phyloP scores from a whole-genome alignment of 2,329 filamentous ascomycete genomes.

The Clarireedia paspali region DNA sequence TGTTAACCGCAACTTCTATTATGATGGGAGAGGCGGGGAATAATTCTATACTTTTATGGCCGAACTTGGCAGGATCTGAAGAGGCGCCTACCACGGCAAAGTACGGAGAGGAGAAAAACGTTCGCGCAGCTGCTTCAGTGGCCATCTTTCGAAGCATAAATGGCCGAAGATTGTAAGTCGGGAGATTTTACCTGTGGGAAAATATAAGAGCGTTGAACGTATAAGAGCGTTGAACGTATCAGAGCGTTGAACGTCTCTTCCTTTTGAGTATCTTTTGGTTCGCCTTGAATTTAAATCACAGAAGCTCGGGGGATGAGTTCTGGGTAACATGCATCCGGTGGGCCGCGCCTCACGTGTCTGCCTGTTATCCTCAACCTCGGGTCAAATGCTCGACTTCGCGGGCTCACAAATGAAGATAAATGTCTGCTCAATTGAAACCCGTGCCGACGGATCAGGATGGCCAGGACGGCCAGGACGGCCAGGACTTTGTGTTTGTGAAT shows the following conservation, averaged over 20 bases:
- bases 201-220: neutral
- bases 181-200: neutral
- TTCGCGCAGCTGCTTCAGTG: conserved; percentile 64
- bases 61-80: conserved; percentile 77
- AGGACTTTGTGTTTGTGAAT: neutral
- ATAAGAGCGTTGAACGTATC: neutral
- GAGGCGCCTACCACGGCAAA: conserved; percentile 90
- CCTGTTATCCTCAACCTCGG: too few relatives aligned
- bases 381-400: neutral
- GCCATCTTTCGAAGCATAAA: conserved; percentile 36
- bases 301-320: too few relatives aligned
- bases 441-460: neutral
- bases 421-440: neutral
- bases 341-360: too few relatives aligned
- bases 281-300: too few relatives aligned
- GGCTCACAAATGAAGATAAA: neutral
- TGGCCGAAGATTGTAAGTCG: neutral
- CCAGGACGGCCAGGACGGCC: neutral
- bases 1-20: conserved; percentile 3
- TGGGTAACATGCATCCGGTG: too few relatives aligned
- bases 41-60: conserved; percentile 62
- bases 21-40: neutral
- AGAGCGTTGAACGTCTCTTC: too few relatives aligned
- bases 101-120: conserved; percentile 70
- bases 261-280: too few relatives aligned